Conservation (phyloP, 2,329 filamentous ascomycete species). For the Fusarium marasasianum region DNA sequence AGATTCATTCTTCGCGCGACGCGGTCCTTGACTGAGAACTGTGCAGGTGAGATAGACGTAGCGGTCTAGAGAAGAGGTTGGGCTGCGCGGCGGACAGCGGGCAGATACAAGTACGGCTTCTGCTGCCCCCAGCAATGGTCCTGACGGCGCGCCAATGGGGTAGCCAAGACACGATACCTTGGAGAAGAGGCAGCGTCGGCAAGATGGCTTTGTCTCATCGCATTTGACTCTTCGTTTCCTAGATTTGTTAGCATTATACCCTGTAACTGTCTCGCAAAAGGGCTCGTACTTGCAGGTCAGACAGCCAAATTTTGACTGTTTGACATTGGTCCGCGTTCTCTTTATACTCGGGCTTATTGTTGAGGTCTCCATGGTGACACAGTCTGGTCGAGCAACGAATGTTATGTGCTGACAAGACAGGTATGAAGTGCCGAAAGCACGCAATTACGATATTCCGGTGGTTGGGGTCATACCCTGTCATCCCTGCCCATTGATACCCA, state of each 20-base stretch:
- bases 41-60: constrained; percentile 13
- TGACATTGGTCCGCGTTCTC: constrained; percentile 21
- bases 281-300: constrained; percentile 23
- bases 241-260: neutral
- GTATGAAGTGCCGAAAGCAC: neutral
- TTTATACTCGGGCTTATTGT: accelerated
- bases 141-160: constrained; percentile 10
- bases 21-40: constrained; percentile 11
- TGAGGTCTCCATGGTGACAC: neutral
- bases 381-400: too few relatives aligned
- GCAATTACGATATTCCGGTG: neutral
- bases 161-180: constrained; percentile 12
- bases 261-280: too few relatives aligned
- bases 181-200: constrained; percentile 20
- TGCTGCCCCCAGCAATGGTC: accelerated
- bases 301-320: constrained; percentile 29
- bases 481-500: too few relatives aligned
- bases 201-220: constrained; percentile 27
- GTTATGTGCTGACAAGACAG: neutral
- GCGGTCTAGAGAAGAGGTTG: neutral
- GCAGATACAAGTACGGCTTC: neutral
- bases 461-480: too few relatives aligned
- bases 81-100: neutral
- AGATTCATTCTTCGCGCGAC: neutral
- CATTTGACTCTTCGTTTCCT: constrained; percentile 29